Percentiles rank a stretch among this genome's conserved stretches.
Conservation (phyloP, 805 yeast species). For the Nematodospora valgi region DNA sequence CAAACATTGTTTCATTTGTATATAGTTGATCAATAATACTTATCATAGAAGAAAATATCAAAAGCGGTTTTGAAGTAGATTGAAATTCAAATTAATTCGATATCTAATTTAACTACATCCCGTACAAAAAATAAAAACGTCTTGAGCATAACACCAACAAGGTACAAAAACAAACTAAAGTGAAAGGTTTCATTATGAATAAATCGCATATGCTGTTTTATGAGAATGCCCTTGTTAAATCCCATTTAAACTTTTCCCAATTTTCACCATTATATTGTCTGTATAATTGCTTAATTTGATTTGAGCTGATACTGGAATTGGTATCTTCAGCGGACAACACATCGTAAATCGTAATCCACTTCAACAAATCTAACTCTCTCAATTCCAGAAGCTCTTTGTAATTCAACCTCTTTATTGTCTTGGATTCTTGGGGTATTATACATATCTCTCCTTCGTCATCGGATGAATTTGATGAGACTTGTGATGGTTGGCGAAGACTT, state of each 20-base stretch:
- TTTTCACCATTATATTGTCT: constrained; percentile 4
- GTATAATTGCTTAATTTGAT: constrained; percentile 9
- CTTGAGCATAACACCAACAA: too few species aligned
- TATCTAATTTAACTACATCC: too few species aligned
- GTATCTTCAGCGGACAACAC: constrained; percentile 17
- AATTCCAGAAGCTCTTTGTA: constrained; percentile 6
- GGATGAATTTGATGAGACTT: constrained; percentile 10
- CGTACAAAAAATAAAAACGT: too few species aligned
- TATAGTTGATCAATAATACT: too few species aligned
- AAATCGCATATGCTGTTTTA: too few species aligned
- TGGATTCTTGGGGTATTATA: constrained; percentile 13
- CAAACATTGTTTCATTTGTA: too few species aligned
- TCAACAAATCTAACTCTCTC: constrained; percentile 32
- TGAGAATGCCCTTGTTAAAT: constrained; percentile 9
- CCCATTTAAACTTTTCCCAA: constrained; percentile 14
- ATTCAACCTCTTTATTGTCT: constrained; percentile 15
- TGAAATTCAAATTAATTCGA: too few species aligned
- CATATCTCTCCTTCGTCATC: constrained; percentile 10
- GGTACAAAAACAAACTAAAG: too few species aligned
- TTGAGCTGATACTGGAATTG: constrained; percentile 6
- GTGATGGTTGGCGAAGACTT: constrained; percentile 11
- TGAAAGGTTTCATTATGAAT: too few species aligned
- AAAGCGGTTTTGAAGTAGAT: too few species aligned
- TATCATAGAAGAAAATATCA: too few species aligned
- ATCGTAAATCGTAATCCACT: constrained; percentile 33